Base-by-base conservation (phyloP, 2,329 filamentous ascomycete genomes). In the Onygenales sp. region DNA sequence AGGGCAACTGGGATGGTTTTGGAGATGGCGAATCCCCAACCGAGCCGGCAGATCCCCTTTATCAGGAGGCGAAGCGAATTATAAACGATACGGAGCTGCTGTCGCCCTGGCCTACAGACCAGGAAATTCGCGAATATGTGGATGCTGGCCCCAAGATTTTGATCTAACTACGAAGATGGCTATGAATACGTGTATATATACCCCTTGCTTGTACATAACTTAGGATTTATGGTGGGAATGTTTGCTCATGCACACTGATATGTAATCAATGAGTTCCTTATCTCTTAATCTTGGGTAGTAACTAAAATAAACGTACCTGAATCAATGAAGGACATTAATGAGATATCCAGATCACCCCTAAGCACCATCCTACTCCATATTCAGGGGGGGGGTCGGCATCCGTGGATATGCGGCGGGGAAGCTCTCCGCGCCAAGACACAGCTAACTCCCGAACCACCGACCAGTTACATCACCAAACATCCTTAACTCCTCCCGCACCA, bases 51-150 rank as follows among this genome's bases (percentile, higher is more conserved):
- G 63, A 69, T 54, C 53, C 59, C 14, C 56, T 61, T 32, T 48
- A 69, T 48, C 59, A 67, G 53, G 65, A 70, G 54, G 68, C 69
- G 53, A 64, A 66, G 59, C 62, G 67, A 45, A 65, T 73, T 42
- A 59, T 74, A 57, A 63, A 64, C 40, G 66, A 63, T 14, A 54
- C 56, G 5, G 40, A 56, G n/a, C 7, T 51, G 5, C n/a, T 59
- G 36, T 53, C 54, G 2, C 60, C 65, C 14, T 75, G 72, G 72
- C 71, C 72, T 10, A 68, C 62, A 48, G 66, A 72, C 54, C 63
- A 65, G 31, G 72, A 75, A 53, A 65, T 73, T 45, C 54, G 61
- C 51, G 60, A 65, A 27, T 74, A 74, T 59, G 42, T 59, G 56
- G 56, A 60, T 54, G 56, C 59, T 47, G 42, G 42, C 21, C 21